A percentile compares a stretch with the other conserved stretches of the same genome.
phyloP scores from a whole-genome alignment of 306 rosid species.

The Arachis hypogaea region DNA sequence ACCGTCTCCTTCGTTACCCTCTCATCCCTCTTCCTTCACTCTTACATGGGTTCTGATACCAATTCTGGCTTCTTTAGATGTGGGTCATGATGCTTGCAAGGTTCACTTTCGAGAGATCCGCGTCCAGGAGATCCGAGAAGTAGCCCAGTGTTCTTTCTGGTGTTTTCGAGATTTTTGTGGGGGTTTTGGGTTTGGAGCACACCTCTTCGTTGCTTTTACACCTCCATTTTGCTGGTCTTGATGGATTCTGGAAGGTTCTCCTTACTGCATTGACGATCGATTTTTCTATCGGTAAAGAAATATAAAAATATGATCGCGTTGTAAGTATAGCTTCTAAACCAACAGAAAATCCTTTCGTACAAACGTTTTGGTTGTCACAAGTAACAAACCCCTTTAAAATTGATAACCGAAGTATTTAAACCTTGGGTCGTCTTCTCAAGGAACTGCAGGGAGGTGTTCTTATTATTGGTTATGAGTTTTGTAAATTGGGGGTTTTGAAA shows the following conservation, averaged over 20 bases:
- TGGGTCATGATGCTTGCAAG: slow-evolving; percentile 45
- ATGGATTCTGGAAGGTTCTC: slow-evolving; percentile 56
- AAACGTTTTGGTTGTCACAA: too few species aligned
- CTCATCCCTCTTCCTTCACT: slow-evolving; percentile 58
- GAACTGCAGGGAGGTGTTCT: too few species aligned
- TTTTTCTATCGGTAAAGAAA: too few species aligned
- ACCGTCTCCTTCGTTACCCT: background rate
- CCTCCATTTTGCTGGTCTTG: slow-evolving; percentile 59
- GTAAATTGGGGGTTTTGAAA: too few species aligned
- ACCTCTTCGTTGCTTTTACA: slow-evolving; percentile 48
- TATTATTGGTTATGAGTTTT: too few species aligned
- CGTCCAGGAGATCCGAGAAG: slow-evolving; percentile 79
- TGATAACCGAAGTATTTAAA: too few species aligned
- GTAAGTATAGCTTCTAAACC: too few species aligned
- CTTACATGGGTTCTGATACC: slow-evolving; percentile 40
- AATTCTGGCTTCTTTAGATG: slow-evolving; percentile 50
- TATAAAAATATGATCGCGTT: too few species aligned
- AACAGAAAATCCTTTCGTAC: too few species aligned
- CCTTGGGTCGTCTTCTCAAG: too few species aligned
- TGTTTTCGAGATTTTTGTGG: slow-evolving; percentile 55
- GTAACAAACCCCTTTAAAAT: too few species aligned
- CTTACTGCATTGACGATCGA: slow-evolving; percentile 42
- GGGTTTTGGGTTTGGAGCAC: slow-evolving; percentile 48
- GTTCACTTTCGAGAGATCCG: slow-evolving; percentile 72
- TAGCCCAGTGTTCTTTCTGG: slow-evolving; percentile 64